These are phyloP conservation scores for Penicillium flavigenum DNA, from an alignment of 495 filamentous ascomycete species.

Conservation along the genomic window DNA sequence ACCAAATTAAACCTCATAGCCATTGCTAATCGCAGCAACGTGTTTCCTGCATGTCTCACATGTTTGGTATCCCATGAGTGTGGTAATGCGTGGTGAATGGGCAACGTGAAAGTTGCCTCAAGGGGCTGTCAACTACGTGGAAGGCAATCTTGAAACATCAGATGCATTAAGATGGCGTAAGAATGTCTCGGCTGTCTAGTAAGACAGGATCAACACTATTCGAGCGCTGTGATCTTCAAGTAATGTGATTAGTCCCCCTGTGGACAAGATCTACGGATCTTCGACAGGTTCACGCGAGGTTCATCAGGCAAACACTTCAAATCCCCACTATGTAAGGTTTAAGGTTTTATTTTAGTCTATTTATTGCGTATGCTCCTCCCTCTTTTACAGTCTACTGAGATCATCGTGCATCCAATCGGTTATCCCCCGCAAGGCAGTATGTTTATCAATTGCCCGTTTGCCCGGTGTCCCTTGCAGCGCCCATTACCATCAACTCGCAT, in stretches of 20 bases:
- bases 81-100: slow-evolving; percentile 15
- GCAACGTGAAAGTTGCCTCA: slow-evolving; percentile 2
- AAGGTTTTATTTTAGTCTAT: no score
- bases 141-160: not conserved
- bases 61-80: slow-evolving; percentile 21
- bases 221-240: slow-evolving; percentile 13
- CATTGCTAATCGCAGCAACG: slow-evolving; percentile 10
- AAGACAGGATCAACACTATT: slow-evolving; percentile 1
- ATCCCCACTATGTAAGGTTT: not conserved
- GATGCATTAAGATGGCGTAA: slow-evolving; percentile 8
- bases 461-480: slow-evolving; percentile 47
- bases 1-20: not conserved
- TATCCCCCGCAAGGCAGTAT: slow-evolving; percentile 26
- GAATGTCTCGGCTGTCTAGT: slow-evolving; percentile 7
- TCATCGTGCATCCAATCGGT: slow-evolving; percentile 16
- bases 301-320: slow-evolving; percentile 20
- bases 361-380: not conserved
- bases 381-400: slow-evolving; percentile 2
- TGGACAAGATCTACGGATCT: slow-evolving; percentile 19
- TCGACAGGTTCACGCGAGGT: slow-evolving; percentile 25
- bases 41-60: slow-evolving; percentile 29
- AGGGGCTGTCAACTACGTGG: slow-evolving; percentile 4
- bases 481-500: slow-evolving; percentile 29
- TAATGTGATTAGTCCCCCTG: slow-evolving; percentile 26
- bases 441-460: slow-evolving; percentile 23